These are phyloP conservation scores for Helicostylum pulchrum DNA, from an alignment of 192 early-diverging fungal species.

Conservation along the genomic window DNA sequence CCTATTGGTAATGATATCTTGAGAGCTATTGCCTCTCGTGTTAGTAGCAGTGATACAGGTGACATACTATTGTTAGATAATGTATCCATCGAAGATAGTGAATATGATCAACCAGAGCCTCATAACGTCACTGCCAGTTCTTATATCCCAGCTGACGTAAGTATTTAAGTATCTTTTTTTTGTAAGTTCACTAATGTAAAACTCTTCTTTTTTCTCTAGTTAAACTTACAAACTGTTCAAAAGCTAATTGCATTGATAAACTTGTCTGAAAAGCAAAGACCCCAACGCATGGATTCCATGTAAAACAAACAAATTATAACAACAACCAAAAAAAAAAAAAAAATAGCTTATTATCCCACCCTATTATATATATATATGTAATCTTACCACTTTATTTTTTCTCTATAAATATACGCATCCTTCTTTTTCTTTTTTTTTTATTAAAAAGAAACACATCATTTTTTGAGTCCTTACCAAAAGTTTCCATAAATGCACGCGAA, in stretches of 20 bases:
- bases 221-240: conserved; percentile 20
- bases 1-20: conserved; percentile 84
- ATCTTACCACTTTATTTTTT: too few relatives aligned
- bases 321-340: too few relatives aligned
- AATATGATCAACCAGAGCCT: conserved; percentile 51
- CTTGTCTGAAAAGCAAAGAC: conserved; percentile 1
- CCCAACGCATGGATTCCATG: conserved; percentile 12
- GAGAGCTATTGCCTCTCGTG: conserved; percentile 82
- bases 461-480: too few relatives aligned
- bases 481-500: too few relatives aligned
- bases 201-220: conserved; percentile 12
- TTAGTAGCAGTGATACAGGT: conserved; percentile 81
- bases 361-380: too few relatives aligned
- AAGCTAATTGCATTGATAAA: conserved; percentile 17
- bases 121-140: conserved; percentile 43
- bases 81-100: conserved; percentile 58
- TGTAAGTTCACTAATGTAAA: neutral
- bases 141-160: conserved; percentile 47
- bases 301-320: neutral
- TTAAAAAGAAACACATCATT: too few relatives aligned
- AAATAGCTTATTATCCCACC: too few relatives aligned
- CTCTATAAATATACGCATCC: too few relatives aligned
- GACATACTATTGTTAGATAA: conserved; percentile 87
- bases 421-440: too few relatives aligned
- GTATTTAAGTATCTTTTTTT: conserved; percentile 9